A percentile compares a stretch with the other conserved stretches of the same genome.
phyloP scores from a whole-genome alignment of 208 protist species.

The Trypanosoma cruzi region DNA sequence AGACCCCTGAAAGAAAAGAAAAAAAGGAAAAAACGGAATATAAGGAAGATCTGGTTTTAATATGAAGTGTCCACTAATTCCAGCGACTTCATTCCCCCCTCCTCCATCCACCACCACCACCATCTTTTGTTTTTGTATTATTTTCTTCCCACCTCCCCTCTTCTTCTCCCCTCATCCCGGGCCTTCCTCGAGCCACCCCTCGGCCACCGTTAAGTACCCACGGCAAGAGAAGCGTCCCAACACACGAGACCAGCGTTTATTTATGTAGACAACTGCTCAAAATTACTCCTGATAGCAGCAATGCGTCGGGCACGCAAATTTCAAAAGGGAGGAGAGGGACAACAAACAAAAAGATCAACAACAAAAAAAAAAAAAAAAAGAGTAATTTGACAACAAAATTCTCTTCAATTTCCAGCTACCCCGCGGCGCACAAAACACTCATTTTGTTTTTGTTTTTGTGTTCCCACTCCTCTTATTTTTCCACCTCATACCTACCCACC shows the following conservation, averaged over 20 bases:
- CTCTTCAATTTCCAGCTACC: too few relatives aligned
- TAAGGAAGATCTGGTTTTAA: not conserved
- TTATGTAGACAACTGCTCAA: not conserved
- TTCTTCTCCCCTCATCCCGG: not conserved
- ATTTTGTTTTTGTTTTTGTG: too few relatives aligned
- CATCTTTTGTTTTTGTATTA: not conserved
- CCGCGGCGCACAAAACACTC: too few relatives aligned
- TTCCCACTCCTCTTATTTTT: too few relatives aligned
- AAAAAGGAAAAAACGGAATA: not conserved
- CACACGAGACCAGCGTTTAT: not conserved
- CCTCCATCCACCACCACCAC: not conserved
- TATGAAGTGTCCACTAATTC: not conserved
- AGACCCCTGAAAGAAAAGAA: not conserved
- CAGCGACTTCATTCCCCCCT: not conserved
- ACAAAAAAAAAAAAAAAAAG: not conserved
- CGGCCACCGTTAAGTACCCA: not conserved
- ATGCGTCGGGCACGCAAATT: not conserved
- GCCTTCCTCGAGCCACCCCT: too few relatives aligned
- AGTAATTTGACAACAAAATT: not conserved
- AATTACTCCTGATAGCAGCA: not conserved
- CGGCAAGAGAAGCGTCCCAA: not conserved
- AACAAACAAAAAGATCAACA: not conserved
- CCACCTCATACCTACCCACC: too few relatives aligned
- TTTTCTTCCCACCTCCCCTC: not conserved
- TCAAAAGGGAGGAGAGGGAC: not conserved